Base-by-base conservation (phyloP, 2,329 filamentous ascomycete species). In the Cadophora sp. region DNA sequence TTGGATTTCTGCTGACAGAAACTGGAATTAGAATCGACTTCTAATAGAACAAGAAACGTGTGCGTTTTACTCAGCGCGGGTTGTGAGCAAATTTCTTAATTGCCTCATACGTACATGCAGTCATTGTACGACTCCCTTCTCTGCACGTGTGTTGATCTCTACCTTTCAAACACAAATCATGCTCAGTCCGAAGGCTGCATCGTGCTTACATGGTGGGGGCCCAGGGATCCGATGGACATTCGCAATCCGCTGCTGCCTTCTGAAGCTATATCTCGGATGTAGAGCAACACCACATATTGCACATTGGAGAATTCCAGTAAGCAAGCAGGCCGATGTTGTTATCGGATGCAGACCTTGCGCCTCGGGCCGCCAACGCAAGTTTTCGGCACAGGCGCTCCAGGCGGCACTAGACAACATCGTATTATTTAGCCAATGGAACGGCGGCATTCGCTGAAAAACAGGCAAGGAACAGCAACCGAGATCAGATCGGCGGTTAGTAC, bases 181-280 rank as follows among this genome's bases (percentile, higher is more conserved):
- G 30, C 20, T 39, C 4, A 30, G 3, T 30, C 24, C 30, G 27
- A 53, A 4, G 50, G 20, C 27, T 53, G 24, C 27, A 53, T 56
- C 33, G 33, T 56, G 53, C 53, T 56, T 36, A 56, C 53, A 22
- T 56, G 53, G 30, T 56, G n/a, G 18, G 18, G 53, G 4, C n/a
- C n/a, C 18, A 56, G 20, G 53, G 30, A 14, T 22, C 30, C 18
- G 41, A 36, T 39, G 8, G 53, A 22, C 2, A 39, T 20, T 7
- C 53, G 9, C 18, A 39, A 6, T 5, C 7, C n/a, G n/a, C 11
- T 22, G 18, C 8, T 39, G 33, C 33, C 53, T 56, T 22, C 33
- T 9, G 11, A 53, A 53, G 1, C 14, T 33, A 30, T 14, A 39
- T 39, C 11, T 13, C n/a, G 9, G 30, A 41, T 41, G 22, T 22